These are phyloP conservation scores for Entomortierella beljakovae DNA, from an alignment of 192 early-diverging fungal genomes.

Conservation along the genomic window DNA sequence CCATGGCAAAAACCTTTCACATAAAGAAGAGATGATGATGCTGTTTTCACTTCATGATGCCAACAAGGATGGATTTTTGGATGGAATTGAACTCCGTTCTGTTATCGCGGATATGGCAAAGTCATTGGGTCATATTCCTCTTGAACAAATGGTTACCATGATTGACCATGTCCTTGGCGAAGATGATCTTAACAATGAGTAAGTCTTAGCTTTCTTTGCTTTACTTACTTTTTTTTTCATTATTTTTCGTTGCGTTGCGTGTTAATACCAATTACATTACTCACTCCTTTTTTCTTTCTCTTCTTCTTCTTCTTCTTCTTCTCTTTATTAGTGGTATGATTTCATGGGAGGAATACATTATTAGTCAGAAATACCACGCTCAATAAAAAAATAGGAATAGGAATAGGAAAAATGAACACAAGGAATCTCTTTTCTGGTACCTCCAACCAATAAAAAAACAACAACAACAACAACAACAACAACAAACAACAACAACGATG, in stretches of 20 bases:
- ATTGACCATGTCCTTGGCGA: constrained; percentile 80
- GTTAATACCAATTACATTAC: neutral
- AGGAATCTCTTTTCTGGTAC: neutral
- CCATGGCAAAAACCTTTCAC: constrained; percentile 54
- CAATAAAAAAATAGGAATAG: constrained; percentile 9
- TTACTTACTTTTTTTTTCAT: neutral
- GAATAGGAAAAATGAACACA: neutral
- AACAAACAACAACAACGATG: no score
- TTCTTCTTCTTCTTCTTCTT: constrained; percentile 1
- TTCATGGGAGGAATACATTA: constrained; percentile 67
- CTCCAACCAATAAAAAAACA: no score
- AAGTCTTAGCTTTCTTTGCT: constrained; percentile 18
- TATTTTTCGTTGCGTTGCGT: neutral
- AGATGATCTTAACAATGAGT: constrained; percentile 83
- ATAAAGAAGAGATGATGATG: constrained; percentile 75
- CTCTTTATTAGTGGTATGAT: constrained; percentile 59
- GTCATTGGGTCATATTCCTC: constrained; percentile 38
- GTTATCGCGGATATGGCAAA: constrained; percentile 63
- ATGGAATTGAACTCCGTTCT: constrained; percentile 81
- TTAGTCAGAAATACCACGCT: constrained; percentile 61
- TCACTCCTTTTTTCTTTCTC: neutral
- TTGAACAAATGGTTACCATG: constrained; percentile 69
- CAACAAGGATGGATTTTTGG: constrained; percentile 77
- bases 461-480: no score
- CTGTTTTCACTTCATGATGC: constrained; percentile 79